Base-by-base conservation (phyloP, 352 stramenopile species). In the Phytophthora macrochlamydospora region DNA sequence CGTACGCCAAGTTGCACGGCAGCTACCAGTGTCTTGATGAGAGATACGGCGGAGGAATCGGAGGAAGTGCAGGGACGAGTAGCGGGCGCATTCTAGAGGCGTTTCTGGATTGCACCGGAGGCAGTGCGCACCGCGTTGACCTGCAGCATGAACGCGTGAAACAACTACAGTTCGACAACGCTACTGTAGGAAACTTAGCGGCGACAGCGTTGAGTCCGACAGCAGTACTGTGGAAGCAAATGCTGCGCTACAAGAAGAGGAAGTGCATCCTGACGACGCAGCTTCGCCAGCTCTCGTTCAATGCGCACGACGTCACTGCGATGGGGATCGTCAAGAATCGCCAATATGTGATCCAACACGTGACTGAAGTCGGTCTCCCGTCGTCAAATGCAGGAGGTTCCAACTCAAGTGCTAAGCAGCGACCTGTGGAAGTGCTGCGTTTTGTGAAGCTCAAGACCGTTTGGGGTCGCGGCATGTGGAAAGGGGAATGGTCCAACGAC, bases 1-100 rank as follows among this genome's bases (percentile, higher is more conserved):
- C 90, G 32, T 97, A 93, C 53, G 90, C 90, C 11, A 97, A 97
- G 71, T 70, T 97, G 11, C 89, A 96, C 35, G 90, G 91, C 3
- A 93, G 72, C 18, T 90, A 90, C 56, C 79, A 92, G 38, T 45
- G 59, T 24, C 61, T 92, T 7, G 67, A 85, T 11, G 79, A 85
- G 35, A 69, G 75, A 14, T 57, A 67, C 24, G 72, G 76, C 12
- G 78, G 71, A 4, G 72, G 67, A 32, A 63, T 65, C 3, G 72
- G 76, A 40, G 76, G 69, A 13, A 76, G 57, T 45, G 62, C 70
- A 3, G 76, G 75, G 0, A 76, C 60, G 28, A 81, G 77, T 12
- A 90, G 84, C 56, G 72, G 81, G 28, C 79, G 78, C 1, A 91
- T 96, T 43, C 69, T 92, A 8, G 90, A 97, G 49, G 89, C 91